phyloP scores from a whole-genome alignment of 2,329 filamentous ascomycete species.

The Dactylellina cionopaga region DNA sequence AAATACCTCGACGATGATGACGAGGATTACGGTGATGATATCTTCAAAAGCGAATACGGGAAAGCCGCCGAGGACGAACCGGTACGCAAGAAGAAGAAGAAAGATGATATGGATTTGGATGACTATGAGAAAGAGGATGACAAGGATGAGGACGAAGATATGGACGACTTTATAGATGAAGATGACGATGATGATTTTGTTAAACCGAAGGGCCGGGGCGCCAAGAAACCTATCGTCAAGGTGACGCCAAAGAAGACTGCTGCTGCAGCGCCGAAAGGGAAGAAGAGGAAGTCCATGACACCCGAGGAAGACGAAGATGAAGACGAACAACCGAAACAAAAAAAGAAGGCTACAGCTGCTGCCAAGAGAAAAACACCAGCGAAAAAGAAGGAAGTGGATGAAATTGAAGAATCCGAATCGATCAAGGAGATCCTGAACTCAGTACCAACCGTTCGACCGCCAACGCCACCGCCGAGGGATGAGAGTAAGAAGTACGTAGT shows the following conservation, averaged over 20 bases:
- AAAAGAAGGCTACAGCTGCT: conserved; percentile 59
- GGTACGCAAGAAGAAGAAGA: conserved; percentile 74
- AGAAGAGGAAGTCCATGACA: conserved; percentile 57
- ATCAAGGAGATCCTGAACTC: conserved; percentile 87
- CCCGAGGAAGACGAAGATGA: conserved; percentile 59
- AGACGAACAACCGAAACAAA: conserved; percentile 55
- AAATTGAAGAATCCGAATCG: conserved; percentile 71
- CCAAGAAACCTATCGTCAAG: conserved; percentile 18
- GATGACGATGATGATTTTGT: conserved; percentile 51
- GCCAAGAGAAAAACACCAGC: conserved; percentile 67
- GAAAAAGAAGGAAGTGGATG: conserved; percentile 72
- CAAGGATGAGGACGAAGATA: conserved; percentile 63
- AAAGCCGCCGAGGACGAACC: conserved; percentile 78
- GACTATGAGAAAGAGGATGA: conserved; percentile 62
- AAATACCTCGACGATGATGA: conserved; percentile 74
- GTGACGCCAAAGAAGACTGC: conserved; percentile 33
- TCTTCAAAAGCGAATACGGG: conserved; percentile 79
- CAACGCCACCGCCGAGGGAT: conserved; percentile 79
- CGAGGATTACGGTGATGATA: conserved; percentile 79
- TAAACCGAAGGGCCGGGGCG: conserved; percentile 37
- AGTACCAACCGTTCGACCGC: conserved; percentile 82
- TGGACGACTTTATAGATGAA: conserved; percentile 56
- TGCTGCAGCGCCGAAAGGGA: conserved; percentile 44
- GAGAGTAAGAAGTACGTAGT: conserved; percentile 70
- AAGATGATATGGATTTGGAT: conserved; percentile 59